Evolutionary conservation across 2,329 filamentous ascomycete genomes (phyloP).

Genomic region (Nannizzia gypsea): DNA sequence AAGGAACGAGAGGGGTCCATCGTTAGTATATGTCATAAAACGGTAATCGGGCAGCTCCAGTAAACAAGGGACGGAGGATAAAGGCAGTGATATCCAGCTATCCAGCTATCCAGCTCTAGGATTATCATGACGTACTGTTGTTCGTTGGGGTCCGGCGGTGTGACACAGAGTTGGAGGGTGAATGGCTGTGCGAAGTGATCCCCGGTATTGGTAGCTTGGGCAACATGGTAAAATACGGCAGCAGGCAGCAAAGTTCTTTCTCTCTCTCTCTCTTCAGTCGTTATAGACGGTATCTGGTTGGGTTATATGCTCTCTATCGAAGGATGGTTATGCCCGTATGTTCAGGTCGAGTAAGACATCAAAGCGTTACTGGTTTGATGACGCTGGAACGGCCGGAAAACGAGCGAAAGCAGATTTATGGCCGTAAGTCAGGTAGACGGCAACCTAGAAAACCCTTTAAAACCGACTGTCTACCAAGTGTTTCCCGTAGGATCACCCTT

Average conservation of each 20-base stretch:
- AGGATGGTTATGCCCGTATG: not conserved
- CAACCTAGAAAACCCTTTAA: not conserved
- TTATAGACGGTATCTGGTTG: not conserved
- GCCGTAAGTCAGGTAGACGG: not conserved
- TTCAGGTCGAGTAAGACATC: not conserved
- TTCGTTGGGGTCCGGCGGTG: constrained; percentile 28
- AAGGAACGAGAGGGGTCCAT: not conserved
- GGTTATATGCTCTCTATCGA: not conserved
- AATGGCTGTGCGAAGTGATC: constrained; percentile 7
- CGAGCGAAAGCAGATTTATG: not conserved
- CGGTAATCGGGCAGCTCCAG: not conserved
- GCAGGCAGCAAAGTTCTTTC: not conserved
- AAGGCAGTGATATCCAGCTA: not conserved
- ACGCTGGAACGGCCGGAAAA: not conserved
- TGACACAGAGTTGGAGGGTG: constrained; percentile 16
- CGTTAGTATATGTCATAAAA: constrained; percentile 5
- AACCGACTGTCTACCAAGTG: not conserved
- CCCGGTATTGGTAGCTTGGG: constrained; percentile 13
- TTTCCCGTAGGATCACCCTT: not conserved
- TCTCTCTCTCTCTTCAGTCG: not conserved
- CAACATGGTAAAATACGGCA: constrained; percentile 16
- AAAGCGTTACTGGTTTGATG: not conserved
- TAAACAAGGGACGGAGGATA: not conserved
- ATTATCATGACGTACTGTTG: constrained; percentile 19
- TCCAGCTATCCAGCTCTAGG: not conserved